phyloP scores from a whole-genome alignment of 345 rosid genomes.

The Rhizophora apiculata region DNA sequence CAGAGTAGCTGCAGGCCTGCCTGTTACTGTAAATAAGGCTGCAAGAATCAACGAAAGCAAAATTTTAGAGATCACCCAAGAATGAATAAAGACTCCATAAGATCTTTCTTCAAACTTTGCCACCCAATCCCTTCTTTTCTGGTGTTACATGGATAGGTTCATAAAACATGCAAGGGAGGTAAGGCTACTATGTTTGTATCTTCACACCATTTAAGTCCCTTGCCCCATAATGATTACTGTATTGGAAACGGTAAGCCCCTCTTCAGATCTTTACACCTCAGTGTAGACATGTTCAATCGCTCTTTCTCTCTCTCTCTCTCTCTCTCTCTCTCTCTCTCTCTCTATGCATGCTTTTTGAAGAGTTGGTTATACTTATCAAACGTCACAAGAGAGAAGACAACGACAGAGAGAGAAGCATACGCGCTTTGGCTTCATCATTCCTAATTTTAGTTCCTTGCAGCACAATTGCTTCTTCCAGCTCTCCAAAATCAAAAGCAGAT shows the following conservation, averaged over 20 bases:
- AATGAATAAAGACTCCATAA: conserved; percentile 13
- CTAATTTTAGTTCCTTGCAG: conserved; percentile 78
- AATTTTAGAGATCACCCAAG: conserved; percentile 36
- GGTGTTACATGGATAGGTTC: conserved; percentile 39
- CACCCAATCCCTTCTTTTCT: conserved; percentile 28
- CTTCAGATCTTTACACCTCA: conserved; percentile 23
- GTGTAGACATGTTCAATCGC: conserved; percentile 47
- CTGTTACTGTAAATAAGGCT: conserved; percentile 64
- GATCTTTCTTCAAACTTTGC: conserved; percentile 9
- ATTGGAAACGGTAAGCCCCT: conserved; percentile 46
- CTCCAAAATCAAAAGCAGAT: conserved; percentile 89
- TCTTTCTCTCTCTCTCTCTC: conserved; percentile 20
- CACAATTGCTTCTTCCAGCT: conserved; percentile 96
- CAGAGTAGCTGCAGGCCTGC: conserved; percentile 92
- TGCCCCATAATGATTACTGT: conserved; percentile 58
- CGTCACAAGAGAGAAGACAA: conserved; percentile 48
- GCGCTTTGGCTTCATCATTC: conserved; percentile 74
- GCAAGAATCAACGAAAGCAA: conserved; percentile 31
- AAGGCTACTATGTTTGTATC: conserved; percentile 51
- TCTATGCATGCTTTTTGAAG: conserved; percentile 10
- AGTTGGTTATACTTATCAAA: conserved; percentile 49
- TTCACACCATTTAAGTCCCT: conserved; percentile 65
- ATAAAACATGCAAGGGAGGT: conserved; percentile 36
- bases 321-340: conserved; percentile 8
- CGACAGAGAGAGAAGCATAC: conserved; percentile 37